Base-by-base conservation (phyloP, 805 yeast genomes). In the Candida qinlingensis region DNA sequence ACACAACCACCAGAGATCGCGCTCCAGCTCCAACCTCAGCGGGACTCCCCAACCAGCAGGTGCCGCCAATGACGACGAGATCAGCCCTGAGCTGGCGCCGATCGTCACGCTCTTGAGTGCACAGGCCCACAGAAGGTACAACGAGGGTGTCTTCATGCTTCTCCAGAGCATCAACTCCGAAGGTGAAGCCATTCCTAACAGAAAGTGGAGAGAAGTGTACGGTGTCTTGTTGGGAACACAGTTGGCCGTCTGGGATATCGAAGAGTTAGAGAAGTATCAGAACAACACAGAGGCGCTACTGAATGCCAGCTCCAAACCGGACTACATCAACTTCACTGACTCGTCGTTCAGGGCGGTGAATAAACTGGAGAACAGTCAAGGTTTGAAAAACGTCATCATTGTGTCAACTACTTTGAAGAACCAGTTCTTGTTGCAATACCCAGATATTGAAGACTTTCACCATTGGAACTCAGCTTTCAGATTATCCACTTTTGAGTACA, bases 381-480 rank as follows among this genome's bases (percentile, higher is more conserved):
- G 87, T 7, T 72, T 82, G 57, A 73, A 87, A 55, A 77, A 79
- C 37, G 87, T 90, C 62, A 87, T 91, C 38, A 78, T 94, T 26
- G 85, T 92, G 4, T 87, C 96, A 40, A 94, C 99, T 2, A 94
- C 98, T 2, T 73, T 90, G 69, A 90, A 88, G 61, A 94, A 94
- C 67, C 74, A 98, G 55, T 90, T 76, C 65, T 74, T 94, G 51
- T 69, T 94, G 49, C 97, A 91, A 67, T 86, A 84, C 58, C 73
- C 85, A 38, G 74, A 87, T 13, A 71, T 71, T 42, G 83, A 79
- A 44, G 80, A 82, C 47, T 81, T 85, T 61, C 72, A 75, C 46
- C 74, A 75, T 50, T 94, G 98, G 98, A 80, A 82, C 52, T 77
- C 90, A 4, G 92, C 96, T 5, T 77, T 94, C 49, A 73, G 97